Conservation (phyloP, 805 yeast genomes). For the Yueomyces sinensis region DNA sequence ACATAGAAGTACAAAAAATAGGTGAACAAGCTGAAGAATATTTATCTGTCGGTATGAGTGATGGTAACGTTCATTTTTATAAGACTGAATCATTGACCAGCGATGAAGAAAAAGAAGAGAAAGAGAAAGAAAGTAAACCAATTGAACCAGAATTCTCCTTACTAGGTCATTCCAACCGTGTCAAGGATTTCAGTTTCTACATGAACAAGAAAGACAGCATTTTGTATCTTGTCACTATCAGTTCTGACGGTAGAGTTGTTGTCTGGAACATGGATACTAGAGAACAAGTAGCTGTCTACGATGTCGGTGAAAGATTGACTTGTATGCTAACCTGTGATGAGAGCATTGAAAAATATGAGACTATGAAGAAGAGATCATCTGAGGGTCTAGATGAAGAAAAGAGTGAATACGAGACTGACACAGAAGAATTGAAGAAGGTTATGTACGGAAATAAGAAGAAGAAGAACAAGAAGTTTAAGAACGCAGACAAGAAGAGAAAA, state of each 20-base stretch:
- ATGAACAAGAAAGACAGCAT: conserved; percentile 15
- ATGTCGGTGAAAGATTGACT: conserved; percentile 81
- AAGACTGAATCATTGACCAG: conserved; percentile 26
- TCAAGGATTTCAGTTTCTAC: conserved; percentile 60
- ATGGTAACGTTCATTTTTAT: conserved; percentile 57
- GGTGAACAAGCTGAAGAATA: conserved; percentile 33
- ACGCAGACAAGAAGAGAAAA: conserved; percentile 28
- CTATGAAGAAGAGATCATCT: conserved; percentile 50
- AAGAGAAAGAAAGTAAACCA: conserved; percentile 6
- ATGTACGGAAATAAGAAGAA: conserved; percentile 36
- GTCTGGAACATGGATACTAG: conserved; percentile 64
- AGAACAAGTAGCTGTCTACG: conserved; percentile 84
- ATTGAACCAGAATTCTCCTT: conserved; percentile 42
- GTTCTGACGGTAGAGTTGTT: conserved; percentile 88
- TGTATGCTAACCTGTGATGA: conserved; percentile 74
- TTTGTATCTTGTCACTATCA: conserved; percentile 55
- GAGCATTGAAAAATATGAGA: conserved; percentile 54
- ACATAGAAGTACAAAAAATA: conserved; percentile 37
- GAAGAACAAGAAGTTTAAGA: conserved; percentile 30
- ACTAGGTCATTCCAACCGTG: conserved; percentile 74
- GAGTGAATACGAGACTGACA: conserved; percentile 67
- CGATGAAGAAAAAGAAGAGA: conserved; percentile 18
- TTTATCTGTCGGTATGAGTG: conserved; percentile 52
- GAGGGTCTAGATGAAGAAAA: conserved; percentile 44
- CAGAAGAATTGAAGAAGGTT: conserved; percentile 47